Evolutionary conservation across 768 basidiomycete genomes (phyloP), one percentile per base, ranked within the genome.

Genomic region (Collybia sordida): DNA sequence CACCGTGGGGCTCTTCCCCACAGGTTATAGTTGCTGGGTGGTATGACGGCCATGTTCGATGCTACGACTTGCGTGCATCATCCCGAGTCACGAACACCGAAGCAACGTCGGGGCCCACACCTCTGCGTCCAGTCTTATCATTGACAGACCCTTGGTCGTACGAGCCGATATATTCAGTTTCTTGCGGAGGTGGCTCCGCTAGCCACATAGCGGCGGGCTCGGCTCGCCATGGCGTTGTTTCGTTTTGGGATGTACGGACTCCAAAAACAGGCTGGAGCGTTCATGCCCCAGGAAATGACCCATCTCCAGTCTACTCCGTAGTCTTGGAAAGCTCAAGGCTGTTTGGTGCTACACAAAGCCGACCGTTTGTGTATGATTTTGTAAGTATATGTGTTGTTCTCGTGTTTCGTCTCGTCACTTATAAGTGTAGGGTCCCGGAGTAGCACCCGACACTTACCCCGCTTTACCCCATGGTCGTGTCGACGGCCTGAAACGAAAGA

Each of bases 291-390:
- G 85, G 85, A 4, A 89, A 89, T 59, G 88, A 91, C 59, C 68
- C 75, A 1, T 90, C 87, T 1, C 90, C 91, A 0, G 87, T 93
- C 2, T 93, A 92, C 63, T 77, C 80, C 5, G 63, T 93, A 42
- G 63, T 84, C 27, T 69, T 91, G 18, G 91, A 93, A 64, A 85
- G 88, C 53, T 86, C 88, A 14, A 81, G 91, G 35, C 66, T 91
- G 39, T 93, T 86, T 55, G 91, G 89, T 9, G 88, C 74, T 3
- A 91, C 88, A 7, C 83, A 92, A 61, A 83, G 81, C 54, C 69
- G 90, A 38, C 80, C 87, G 5, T 92, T 90, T 61, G 82, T 90
- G 11, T 82, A 84, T 45, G 90, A 93, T 64, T 92, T 93, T 59
- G 79, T 78, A 57, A 64, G 74, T 69, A 28, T 52, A 22, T 28